Evolutionary conservation across 1,284 basidiomycete species (phyloP), one percentile per base, ranked within the genome.

Genomic region (Coniferiporia weirii): DNA sequence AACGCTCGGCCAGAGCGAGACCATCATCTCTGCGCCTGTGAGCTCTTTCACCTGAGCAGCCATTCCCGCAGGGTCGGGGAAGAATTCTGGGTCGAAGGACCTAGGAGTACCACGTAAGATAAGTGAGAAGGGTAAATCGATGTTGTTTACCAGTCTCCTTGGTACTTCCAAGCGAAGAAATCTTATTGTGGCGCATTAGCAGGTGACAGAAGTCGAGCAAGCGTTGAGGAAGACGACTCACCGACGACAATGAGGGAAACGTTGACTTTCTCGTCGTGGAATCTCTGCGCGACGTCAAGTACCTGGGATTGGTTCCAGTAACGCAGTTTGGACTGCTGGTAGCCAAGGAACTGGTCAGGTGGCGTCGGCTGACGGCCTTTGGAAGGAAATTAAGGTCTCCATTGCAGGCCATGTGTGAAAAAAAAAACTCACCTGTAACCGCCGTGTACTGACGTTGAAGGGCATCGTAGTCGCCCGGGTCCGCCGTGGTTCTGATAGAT

Each of bases 11-110:
- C 74, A 76, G 34, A 76, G 65, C 10, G 74, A 75, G 8, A 75
- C 74, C 75, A 76, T 76, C 70, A 76, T 71, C 61, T 76, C 73
- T n/a, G 75, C 75, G 2, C 75, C 75, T 5, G 75, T 76, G 34
- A 75, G 67, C n/a, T 64, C 64, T 59, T 75, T 75, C 40, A 75
- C 75, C 53, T 70, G 63, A 8, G 67, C 65, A 15, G 72, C 73
- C 75, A 76, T 75, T 10, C 54, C 64, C 13, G 68, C 71, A 35
- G 72, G 73, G 59, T 75, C 73, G 1, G 75, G 73, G 68, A 70
- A 76, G 55, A 70, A 72, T 54, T 70, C 65, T 1, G 72, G 66
- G 57, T 76, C 68, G 61, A 76, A 75, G 3, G 74, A 75, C 73
- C 72, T 73, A 54, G 12, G 20, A 35, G 22, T 3, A 1, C 8